Percentiles rank a stretch among this genome's conserved stretches.
Conservation (phyloP, 208 protist genomes). For the Plasmodiophora brassicae region DNA sequence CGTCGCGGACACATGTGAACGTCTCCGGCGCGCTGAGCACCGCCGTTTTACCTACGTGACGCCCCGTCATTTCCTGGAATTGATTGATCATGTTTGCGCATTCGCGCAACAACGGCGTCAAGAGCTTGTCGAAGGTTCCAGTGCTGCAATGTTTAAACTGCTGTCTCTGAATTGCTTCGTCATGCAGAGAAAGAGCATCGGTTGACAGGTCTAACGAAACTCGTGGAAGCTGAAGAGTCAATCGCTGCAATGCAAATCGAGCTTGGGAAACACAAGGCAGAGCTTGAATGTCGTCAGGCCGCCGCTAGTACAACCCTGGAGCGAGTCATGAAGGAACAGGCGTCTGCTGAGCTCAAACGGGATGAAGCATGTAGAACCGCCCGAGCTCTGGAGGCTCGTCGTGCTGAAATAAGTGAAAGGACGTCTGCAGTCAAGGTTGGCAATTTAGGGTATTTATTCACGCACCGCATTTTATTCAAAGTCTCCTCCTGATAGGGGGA, state of each 20-base stretch:
- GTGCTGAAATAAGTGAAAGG: background rate
- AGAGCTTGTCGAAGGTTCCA: background rate
- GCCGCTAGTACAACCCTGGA: background rate
- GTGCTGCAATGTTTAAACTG: too few species aligned
- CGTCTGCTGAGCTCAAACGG: background rate
- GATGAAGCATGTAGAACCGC: background rate
- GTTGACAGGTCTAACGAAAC: background rate
- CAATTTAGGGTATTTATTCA: too few species aligned
- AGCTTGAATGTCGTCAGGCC: too few species aligned
- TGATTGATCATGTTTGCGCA: background rate
- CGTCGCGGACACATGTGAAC: too few species aligned
- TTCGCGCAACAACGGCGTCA: background rate
- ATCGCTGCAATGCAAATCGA: background rate
- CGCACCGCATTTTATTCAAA: constrained; percentile 40
- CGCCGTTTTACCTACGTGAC: background rate
- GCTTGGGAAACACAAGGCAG: background rate
- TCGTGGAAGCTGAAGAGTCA: background rate
- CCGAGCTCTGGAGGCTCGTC: background rate
- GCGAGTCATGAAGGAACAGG: background rate
- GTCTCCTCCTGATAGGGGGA: constrained; percentile 77
- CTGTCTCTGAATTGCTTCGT: too few species aligned
- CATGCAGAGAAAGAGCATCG: constrained; percentile 10
- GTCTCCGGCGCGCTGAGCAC: too few species aligned
- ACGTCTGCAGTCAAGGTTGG: background rate
- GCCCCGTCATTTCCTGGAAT: background rate